Evolutionary conservation across 2,329 filamentous ascomycete genomes (phyloP).

Genomic region (Ophiostoma triangulosporum): DNA sequence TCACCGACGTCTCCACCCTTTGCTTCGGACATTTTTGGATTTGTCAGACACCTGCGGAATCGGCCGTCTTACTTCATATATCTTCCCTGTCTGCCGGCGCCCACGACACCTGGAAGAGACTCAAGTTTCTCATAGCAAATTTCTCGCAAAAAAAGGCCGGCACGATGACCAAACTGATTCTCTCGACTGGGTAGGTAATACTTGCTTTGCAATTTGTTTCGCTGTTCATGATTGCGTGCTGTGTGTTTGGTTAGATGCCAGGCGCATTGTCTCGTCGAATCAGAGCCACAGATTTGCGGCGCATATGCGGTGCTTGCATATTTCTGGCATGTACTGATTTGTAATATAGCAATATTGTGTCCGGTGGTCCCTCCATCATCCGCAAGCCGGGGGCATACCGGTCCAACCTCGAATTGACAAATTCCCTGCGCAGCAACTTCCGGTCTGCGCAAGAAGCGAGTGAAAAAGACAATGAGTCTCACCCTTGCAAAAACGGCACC

Average conservation of each 20-base stretch:
- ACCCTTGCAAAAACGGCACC: slow-evolving; percentile 11
- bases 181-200: slow-evolving; percentile 7
- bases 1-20: not conserved
- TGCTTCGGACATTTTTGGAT: not conserved
- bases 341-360: slow-evolving; percentile 60
- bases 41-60: not conserved
- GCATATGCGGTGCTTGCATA: slow-evolving; percentile 1
- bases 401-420: slow-evolving; percentile 87
- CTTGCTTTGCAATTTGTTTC: not conserved
- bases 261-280: not conserved
- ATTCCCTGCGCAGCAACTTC: slow-evolving; percentile 76
- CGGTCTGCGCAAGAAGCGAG: slow-evolving; percentile 47
- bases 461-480: slow-evolving; percentile 30
- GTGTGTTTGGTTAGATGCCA: too few relatives aligned
- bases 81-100: too few relatives aligned
- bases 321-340: not conserved
- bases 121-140: not conserved
- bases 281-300: not conserved
- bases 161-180: slow-evolving; percentile 9
- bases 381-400: slow-evolving; percentile 64
- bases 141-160: not conserved
- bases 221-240: not conserved
- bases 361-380: slow-evolving; percentile 69
- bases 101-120: not conserved
- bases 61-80: too few relatives aligned